A percentile compares a stretch with the other conserved stretches of the same genome.
Conservation (phyloP, 768 basidiomycete species). For the Termitomyces sp. region DNA sequence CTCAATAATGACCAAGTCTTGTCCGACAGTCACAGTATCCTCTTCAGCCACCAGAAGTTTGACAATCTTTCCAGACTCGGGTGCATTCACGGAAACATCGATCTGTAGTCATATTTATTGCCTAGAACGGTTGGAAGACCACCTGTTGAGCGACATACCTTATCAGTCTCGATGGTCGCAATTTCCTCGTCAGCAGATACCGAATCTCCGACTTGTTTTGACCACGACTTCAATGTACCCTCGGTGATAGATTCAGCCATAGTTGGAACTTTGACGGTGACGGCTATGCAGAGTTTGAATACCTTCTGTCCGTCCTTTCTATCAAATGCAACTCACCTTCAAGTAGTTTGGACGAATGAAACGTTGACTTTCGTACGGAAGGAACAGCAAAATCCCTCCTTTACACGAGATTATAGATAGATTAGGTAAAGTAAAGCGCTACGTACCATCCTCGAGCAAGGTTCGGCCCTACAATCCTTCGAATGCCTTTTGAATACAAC, state of each 20-base stretch:
- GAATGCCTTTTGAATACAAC: conserved; percentile 28
- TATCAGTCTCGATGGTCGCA: conserved; percentile 98
- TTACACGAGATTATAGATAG: conserved; percentile 7
- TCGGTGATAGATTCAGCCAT: conserved; percentile 99
- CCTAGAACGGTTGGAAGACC: neutral
- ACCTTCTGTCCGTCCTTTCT: neutral
- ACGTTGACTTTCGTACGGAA: conserved; percentile 49
- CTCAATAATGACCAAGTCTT: conserved; percentile 90
- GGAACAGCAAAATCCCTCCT: conserved; percentile 40
- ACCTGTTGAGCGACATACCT: conserved; percentile 45
- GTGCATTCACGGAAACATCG: conserved; percentile 95
- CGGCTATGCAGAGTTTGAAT: conserved; percentile 38
- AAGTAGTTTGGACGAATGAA: conserved; percentile 65
- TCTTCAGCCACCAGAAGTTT: conserved; percentile 88
- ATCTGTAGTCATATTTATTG: conserved; percentile 49
- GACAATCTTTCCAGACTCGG: conserved; percentile 79
- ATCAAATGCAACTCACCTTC: conserved; percentile 41
- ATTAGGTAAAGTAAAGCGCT: conserved; percentile 1
- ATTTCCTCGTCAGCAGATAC: conserved; percentile 94
- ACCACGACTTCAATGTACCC: conserved; percentile 92
- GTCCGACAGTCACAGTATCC: conserved; percentile 90
- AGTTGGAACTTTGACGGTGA: conserved; percentile 92
- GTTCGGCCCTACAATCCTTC: conserved; percentile 23
- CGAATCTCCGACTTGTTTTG: conserved; percentile 87
- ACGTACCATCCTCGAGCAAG: conserved; percentile 45